Evolutionary conservation across 345 rosid genomes (phyloP).

Genomic region (Physaria fendleri): DNA sequence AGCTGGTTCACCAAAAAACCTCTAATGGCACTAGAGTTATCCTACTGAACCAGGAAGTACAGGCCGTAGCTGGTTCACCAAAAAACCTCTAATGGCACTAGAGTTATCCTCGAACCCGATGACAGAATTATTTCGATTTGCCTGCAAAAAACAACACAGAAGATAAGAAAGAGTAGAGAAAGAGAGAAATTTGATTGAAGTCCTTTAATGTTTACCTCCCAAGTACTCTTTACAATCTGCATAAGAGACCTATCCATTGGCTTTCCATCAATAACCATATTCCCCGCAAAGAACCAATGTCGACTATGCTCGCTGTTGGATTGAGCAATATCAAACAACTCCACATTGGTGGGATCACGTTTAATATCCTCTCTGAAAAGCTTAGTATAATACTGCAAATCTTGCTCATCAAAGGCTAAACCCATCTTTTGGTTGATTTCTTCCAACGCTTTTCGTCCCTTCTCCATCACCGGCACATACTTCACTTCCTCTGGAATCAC

Average conservation of each 20-base stretch:
- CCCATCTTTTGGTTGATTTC: slow-evolving; percentile 93
- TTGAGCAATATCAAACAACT: slow-evolving; percentile 90
- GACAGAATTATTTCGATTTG: slow-evolving; percentile 74
- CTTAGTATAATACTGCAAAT: slow-evolving; percentile 74
- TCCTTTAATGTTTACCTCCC: slow-evolving; percentile 62
- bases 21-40: slow-evolving; percentile 90
- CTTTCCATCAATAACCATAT: slow-evolving; percentile 77
- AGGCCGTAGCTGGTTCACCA: slow-evolving; percentile 63
- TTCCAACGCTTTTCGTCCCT: slow-evolving; percentile 71
- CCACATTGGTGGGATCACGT: slow-evolving; percentile 81
- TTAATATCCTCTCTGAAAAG: slow-evolving; percentile 68
- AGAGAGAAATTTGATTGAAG: slow-evolving; percentile 11
- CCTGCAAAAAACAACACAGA: slow-evolving; percentile 33
- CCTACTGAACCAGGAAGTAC: slow-evolving; percentile 73
- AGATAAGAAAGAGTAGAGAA: not conserved
- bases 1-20: slow-evolving; percentile 69
- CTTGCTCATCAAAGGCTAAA: slow-evolving; percentile 91
- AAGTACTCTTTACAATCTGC: slow-evolving; percentile 95
- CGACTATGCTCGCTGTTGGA: slow-evolving; percentile 94
- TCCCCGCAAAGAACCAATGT: slow-evolving; percentile 94
- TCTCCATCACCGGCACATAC: slow-evolving; percentile 77
- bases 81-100: slow-evolving; percentile 87
- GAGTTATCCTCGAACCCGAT: slow-evolving; percentile 94
- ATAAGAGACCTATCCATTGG: slow-evolving; percentile 74
- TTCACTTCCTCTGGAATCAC: slow-evolving; percentile 67